phyloP scores from a whole-genome alignment of 2,329 filamentous ascomycete genomes.

The Gyromitra esculenta region DNA sequence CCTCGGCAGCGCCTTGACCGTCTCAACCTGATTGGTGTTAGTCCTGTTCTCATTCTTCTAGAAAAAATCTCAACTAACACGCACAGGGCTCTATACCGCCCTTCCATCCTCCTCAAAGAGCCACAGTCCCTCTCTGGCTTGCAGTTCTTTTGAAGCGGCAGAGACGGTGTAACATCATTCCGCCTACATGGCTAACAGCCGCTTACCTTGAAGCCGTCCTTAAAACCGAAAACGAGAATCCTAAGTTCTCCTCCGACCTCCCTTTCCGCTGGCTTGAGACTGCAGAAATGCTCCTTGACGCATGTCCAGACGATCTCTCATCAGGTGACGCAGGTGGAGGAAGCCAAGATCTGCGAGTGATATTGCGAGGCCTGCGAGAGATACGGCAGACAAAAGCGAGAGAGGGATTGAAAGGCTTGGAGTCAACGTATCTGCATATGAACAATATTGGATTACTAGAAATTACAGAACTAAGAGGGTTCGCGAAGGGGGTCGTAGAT shows the following conservation, averaged over 20 bases:
- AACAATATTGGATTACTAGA: slow-evolving; percentile 93
- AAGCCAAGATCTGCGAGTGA: slow-evolving; percentile 76
- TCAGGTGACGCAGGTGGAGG: slow-evolving; percentile 78
- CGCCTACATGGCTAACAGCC: slow-evolving; percentile 86
- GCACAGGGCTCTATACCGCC: slow-evolving; percentile 77
- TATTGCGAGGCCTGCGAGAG: slow-evolving; percentile 60
- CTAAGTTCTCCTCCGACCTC: slow-evolving; percentile 79
- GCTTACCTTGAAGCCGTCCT: slow-evolving; percentile 80
- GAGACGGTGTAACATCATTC: slow-evolving; percentile 88
- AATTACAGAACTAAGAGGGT: slow-evolving; percentile 83
- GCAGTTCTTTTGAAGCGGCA: slow-evolving; percentile 94
- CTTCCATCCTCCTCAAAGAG: slow-evolving; percentile 82
- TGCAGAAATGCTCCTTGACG: slow-evolving; percentile 84
- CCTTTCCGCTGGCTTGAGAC: slow-evolving; percentile 97
- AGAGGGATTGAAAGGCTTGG: slow-evolving; percentile 48
- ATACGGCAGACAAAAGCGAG: slow-evolving; percentile 53
- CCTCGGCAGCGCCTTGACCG: slow-evolving; percentile 89
- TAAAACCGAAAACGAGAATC: slow-evolving; percentile 78
- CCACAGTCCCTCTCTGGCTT: slow-evolving; percentile 88
- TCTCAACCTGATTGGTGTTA: slow-evolving; percentile 84
- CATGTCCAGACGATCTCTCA: slow-evolving; percentile 83
- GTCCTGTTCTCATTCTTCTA: slow-evolving; percentile 61
- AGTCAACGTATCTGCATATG: slow-evolving; percentile 60
- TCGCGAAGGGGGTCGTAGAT: slow-evolving; percentile 86
- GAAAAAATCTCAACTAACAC: slow-evolving; percentile 32